Base-by-base conservation (phyloP, 1,139 yeast genomes). In the Protomyces gravidus region DNA sequence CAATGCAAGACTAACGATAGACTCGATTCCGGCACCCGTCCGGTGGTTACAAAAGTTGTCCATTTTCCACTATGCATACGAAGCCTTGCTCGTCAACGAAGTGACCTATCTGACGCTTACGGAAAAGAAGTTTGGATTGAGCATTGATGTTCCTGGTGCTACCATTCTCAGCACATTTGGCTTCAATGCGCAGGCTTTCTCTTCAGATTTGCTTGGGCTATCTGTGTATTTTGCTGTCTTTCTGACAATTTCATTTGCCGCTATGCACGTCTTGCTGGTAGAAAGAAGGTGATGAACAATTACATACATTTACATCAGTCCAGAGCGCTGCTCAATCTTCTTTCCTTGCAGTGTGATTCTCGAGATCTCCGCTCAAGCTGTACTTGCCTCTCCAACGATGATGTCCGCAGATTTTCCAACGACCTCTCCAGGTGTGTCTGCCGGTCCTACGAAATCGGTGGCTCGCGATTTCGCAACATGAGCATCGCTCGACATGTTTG, bases 131-230 rank as follows among this genome's bases (percentile, higher is more conserved):
- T 92, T 84, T 68, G 98, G 98, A 0, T 78, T 92, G 47, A 86
- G 92, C 55, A 92, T 92, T 66, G 96, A 89, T 72, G 95, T 92
- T n/a, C 98, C 98, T 0, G 98, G 98, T 4, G 97, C 98, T 1
- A 94, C 95, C 1, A 92, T 92, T 63, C 78, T 92, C 66, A 86
- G 95, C 66, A 89, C 97, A 0, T 92, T 92, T 76, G 98, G 98
- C 0, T 92, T 92, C 72, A 81, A 87, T 65, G 90, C 88, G 19
- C 81, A 83, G 42, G 94, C 92, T 1, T 79, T 87, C 63, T 74
- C 82, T 74, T 75, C 76, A 46, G 97, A 92, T 70, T 77, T 85
- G 23, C 66, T 75, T 5, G 79, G 77, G 45, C 76, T 88, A 61
- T 75, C 73, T 0, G 75, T 78, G 6, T 68, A 77, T 58, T 69